Base-by-base conservation (phyloP, 176 grass and related monocot species). In the barley (Hordeum vulgare) region DNA sequence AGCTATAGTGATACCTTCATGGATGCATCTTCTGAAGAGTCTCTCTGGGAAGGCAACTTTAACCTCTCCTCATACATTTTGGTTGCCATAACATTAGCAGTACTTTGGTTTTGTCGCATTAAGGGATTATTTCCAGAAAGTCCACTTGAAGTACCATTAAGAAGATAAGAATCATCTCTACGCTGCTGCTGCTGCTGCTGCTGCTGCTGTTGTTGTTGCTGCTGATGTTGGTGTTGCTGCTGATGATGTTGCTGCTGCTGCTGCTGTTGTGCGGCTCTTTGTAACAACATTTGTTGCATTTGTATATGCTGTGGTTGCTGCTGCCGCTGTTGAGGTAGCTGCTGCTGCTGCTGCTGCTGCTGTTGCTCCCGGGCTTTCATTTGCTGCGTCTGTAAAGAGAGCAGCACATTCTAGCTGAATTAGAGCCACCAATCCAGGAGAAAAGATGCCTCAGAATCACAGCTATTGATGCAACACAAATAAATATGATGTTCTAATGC, bases 51-150 rank as follows among this genome's bases (percentile, higher is more conserved):
- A 88, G 94, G 92, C 77, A 97, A 80, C 84, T 94, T 98, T 67
- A 98, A 75, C 59, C 87, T 86, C 75, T 98, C 93, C 79, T 98
- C 96, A 10, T 98, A 98, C 96, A 98, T 95, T 79, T 98, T 98
- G 61, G 96, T 84, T 24, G 96, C 96, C 78, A 98, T 87, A 17
- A 94, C 96, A 94, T 95, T 98, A 56, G 96, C 96, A 64, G 87
- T 87, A 71, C 93, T 88, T 84, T 75, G 80, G 53, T 75, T 91
- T 63, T 87, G 89, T 12, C 87, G 86, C 78, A 94, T 61, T 82
- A 91, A 83, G 71, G 92, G 82, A 89, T 91, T 88, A 42, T 85
- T 88, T 77, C 86, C 85, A 83, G 88, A 75, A 83, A 91, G 77
- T 81, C 92, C 95, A 79, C 85, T 91, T 60, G 89, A 86, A 70